A percentile compares a stretch with the other conserved stretches of the same genome.
These are phyloP conservation scores for Umbelopsis sp. DNA, from an alignment of 192 early-diverging fungal species.

Conservation along the genomic window DNA sequence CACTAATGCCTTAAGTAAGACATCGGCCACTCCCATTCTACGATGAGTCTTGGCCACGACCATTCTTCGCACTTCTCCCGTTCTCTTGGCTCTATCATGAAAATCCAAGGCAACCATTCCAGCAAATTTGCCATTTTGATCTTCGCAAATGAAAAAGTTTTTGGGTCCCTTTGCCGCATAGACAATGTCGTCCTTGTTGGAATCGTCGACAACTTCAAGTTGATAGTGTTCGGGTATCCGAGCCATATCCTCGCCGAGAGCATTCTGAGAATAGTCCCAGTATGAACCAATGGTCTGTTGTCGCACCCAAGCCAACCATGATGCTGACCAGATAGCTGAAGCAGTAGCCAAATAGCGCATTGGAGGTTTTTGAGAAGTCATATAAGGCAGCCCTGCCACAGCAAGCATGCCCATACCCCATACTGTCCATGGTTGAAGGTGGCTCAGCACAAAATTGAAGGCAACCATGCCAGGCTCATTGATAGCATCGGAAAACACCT, in stretches of 20 bases:
- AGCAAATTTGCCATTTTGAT: not conserved
- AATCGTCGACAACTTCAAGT: not conserved
- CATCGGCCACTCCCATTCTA: not conserved
- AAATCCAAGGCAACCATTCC: slow-evolving; percentile 7
- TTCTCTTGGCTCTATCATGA: not conserved
- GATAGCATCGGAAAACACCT: no score
- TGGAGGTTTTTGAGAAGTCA: not conserved
- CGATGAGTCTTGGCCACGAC: not conserved
- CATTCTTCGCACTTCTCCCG: slow-evolving; percentile 13
- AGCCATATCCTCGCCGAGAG: slow-evolving; percentile 1
- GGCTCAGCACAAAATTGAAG: not conserved
- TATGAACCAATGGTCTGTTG: not conserved
- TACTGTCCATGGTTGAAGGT: not conserved
- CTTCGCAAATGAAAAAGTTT: slow-evolving; percentile 17
- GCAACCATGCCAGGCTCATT: no score
- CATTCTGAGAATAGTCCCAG: not conserved
- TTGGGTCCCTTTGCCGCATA: not conserved
- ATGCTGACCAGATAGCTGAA: not conserved
- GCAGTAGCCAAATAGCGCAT: not conserved
- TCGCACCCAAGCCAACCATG: not conserved
- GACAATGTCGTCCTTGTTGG: slow-evolving; percentile 3
- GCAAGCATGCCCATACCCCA: not conserved
- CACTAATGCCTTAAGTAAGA: not conserved
- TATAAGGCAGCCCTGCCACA: not conserved
- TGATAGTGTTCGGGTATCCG: slow-evolving; percentile 9